Base-by-base conservation (phyloP, 768 basidiomycete genomes). In the Termitomyces bulborhizus region DNA sequence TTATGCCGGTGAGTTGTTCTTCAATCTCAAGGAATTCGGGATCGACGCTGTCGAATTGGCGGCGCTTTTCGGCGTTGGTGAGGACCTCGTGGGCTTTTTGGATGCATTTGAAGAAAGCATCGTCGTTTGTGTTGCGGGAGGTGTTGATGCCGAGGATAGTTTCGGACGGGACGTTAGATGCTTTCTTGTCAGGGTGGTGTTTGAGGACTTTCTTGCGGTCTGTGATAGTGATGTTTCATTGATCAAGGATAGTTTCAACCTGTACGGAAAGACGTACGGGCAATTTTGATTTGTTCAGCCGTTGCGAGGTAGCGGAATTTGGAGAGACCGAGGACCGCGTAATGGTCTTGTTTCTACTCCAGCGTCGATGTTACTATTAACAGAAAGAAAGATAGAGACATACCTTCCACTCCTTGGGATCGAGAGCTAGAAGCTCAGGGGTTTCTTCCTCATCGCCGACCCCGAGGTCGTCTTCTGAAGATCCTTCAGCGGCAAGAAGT, bases 21-120 rank as follows among this genome's bases (percentile, higher is more conserved):
- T 95, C 88, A 58, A 86, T 73, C 45, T 83, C 81, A 32, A 85
- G 68, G 67, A 84, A 87, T 54, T 78, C 68, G 36, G 88, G 90
- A 71, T 99, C 96, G 53, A 97, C 92, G 2, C 93, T 95, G 72
- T 99, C 97, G 73, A 96, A 99, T 69, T 98, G 94, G 46, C 91
- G 85, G 55, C 93, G 85, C 64, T 86, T 86, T 67, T 98, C 93
- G 21, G 84, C 66, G 71, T 96, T 81, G 44, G 85, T 87, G 54
- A 99, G 85, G 41, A 93, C 86, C 63, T 99, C 97, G 72, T 89
- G 83, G n/a, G 96, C 96, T 72, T 99, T 99, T 74, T 91, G 87
- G 62, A 99, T 98, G 70, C 97, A 99, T 74, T 99, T 99, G 90
- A 99, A 99, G 79, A 99, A 98, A 0, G 86, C 86, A 64, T 99